A percentile compares a stretch with the other conserved stretches of the same genome.
Conservation (phyloP, 1,284 basidiomycete genomes). For the Mycena citricolor region DNA sequence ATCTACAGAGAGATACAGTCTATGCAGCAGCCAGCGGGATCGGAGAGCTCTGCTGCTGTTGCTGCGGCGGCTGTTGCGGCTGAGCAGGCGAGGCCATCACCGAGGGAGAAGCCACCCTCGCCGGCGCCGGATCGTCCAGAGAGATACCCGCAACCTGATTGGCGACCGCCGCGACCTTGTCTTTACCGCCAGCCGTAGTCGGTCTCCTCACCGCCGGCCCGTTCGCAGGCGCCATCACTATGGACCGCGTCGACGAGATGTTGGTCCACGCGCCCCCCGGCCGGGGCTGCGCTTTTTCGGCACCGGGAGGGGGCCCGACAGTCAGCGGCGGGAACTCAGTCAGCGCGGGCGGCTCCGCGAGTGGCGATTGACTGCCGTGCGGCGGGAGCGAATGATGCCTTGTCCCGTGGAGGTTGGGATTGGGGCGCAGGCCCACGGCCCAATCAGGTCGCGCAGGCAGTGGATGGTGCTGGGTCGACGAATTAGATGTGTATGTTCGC, state of each 20-base stretch:
- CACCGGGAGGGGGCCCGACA: conserved; percentile 31
- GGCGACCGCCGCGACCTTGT: conserved; percentile 16
- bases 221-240: conserved; percentile 44
- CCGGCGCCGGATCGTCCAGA: not conserved
- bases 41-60: not conserved
- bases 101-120: not conserved
- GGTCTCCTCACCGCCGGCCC: conserved; percentile 25
- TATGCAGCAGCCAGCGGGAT: no score
- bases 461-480: conserved; percentile 69
- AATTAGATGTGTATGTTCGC: conserved; percentile 69
- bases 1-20: no score
- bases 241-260: conserved; percentile 49
- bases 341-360: conserved; percentile 30
- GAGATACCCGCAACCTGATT: not conserved
- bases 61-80: not conserved
- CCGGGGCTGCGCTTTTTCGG: conserved; percentile 48
- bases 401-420: conserved; percentile 56
- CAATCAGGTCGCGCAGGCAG: conserved; percentile 79
- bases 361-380: conserved; percentile 26
- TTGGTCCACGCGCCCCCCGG: conserved; percentile 71
- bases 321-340: conserved; percentile 74
- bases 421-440: conserved; percentile 78
- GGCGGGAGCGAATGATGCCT: conserved; percentile 28
- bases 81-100: not conserved
- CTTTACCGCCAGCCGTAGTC: conserved; percentile 24